phyloP scores from a whole-genome alignment of 371 early-diverging fungal genomes.

The Funneliformis caledonium region DNA sequence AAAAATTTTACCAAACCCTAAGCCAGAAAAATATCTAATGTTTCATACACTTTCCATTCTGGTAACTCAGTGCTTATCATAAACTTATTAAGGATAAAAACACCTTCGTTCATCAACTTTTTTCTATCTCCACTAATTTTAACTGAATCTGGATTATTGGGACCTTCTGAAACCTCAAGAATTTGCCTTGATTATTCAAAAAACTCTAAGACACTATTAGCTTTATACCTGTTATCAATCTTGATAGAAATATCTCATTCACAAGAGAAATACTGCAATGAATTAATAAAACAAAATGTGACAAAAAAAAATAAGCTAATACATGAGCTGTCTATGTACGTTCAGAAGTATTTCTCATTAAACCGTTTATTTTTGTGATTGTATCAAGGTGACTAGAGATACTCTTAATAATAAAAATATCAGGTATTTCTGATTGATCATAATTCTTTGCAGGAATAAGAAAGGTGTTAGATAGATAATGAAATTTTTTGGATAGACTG shows the following conservation, averaged over 20 bases:
- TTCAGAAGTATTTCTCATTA: neutral
- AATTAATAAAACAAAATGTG: slow-evolving; percentile 10
- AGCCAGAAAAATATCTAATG: neutral
- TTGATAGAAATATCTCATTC: neutral
- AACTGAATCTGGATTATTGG: neutral
- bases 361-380: neutral
- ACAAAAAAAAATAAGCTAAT: slow-evolving; percentile 16
- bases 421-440: neutral
- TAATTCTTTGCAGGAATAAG: neutral
- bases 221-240: neutral
- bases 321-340: neutral
- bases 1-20: slow-evolving; percentile 21
- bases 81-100: neutral
- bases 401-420: too few relatives aligned
- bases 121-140: neutral
- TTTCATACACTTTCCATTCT: slow-evolving; percentile 15
- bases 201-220: neutral
- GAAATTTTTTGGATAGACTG: neutral
- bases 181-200: too few relatives aligned
- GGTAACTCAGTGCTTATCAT: neutral
- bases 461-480: neutral
- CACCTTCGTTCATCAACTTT: neutral
- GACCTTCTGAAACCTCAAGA: neutral
- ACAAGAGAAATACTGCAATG: slow-evolving; percentile 9
- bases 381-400: neutral